Evolutionary conservation across 495 filamentous ascomycete species (phyloP).

Genomic region (Aspergillus coremiiformis): DNA sequence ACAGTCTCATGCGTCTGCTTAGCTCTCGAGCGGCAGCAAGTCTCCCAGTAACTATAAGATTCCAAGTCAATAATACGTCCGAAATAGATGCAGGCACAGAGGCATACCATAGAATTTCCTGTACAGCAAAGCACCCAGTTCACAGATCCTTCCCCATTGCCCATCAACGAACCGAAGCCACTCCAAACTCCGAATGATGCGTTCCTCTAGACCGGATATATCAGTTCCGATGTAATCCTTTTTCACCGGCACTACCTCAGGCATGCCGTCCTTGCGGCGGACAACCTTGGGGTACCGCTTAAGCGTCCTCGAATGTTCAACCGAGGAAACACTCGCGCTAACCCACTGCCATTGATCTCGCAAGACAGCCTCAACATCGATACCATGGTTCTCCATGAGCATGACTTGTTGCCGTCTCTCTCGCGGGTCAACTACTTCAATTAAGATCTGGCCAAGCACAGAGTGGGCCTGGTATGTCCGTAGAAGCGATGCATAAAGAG

Average conservation of each 20-base stretch:
- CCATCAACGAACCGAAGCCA: slow-evolving; percentile 73
- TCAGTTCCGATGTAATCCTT: slow-evolving; percentile 60
- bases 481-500: slow-evolving; percentile 78
- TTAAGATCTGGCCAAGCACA: slow-evolving; percentile 47
- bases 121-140: slow-evolving; percentile 59
- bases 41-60: slow-evolving; percentile 29
- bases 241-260: slow-evolving; percentile 37
- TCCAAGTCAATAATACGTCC: neutral
- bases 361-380: slow-evolving; percentile 48
- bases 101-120: slow-evolving; percentile 44
- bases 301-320: slow-evolving; percentile 27
- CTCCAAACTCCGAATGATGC: slow-evolving; percentile 70
- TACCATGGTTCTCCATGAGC: slow-evolving; percentile 46
- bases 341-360: slow-evolving; percentile 50
- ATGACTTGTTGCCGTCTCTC: slow-evolving; percentile 43
- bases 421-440: slow-evolving; percentile 52
- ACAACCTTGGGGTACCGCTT: slow-evolving; percentile 29
- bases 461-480: slow-evolving; percentile 36
- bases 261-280: slow-evolving; percentile 26
- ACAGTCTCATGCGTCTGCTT: slow-evolving; percentile 37
- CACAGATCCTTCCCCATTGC: slow-evolving; percentile 64
- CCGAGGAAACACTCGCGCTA: slow-evolving; percentile 20
- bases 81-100: neutral
- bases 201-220: slow-evolving; percentile 53
- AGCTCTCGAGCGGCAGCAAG: slow-evolving; percentile 62